Percentiles rank a stretch among this genome's conserved stretches.
Evolutionary conservation across 176 grass and related monocot species (phyloP).

Genomic region (Elaeis guineensis): DNA sequence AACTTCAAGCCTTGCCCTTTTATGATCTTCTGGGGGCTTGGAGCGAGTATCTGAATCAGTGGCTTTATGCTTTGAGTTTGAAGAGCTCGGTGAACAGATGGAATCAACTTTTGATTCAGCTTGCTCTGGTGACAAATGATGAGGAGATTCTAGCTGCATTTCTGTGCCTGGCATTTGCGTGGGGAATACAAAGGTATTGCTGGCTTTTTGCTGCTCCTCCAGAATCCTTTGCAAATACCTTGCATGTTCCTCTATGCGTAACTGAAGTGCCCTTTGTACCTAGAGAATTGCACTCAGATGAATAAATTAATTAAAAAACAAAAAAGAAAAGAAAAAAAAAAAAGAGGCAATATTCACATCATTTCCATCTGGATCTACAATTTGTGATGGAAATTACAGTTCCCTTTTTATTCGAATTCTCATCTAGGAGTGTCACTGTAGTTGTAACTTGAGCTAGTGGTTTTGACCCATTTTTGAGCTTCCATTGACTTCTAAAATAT

Average conservation of each 20-base stretch:
- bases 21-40: constrained; percentile 22
- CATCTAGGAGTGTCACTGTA: too few relatives aligned
- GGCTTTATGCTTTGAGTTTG: constrained; percentile 16
- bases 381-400: too few relatives aligned
- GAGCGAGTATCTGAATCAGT: constrained; percentile 15
- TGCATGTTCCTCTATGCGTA: constrained; percentile 75
- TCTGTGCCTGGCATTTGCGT: constrained; percentile 11
- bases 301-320: too few relatives aligned
- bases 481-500: too few relatives aligned
- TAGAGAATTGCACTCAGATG: not conserved
- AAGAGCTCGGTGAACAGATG: constrained; percentile 1
- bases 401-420: too few relatives aligned
- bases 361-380: too few relatives aligned
- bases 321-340: too few relatives aligned
- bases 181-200: constrained; percentile 16
- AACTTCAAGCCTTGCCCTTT: constrained; percentile 32
- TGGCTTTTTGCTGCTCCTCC: constrained; percentile 58
- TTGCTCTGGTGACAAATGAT: not conserved
- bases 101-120: constrained; percentile 4
- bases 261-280: constrained; percentile 69
- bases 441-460: too few relatives aligned
- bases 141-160: constrained; percentile 12
- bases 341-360: too few relatives aligned
- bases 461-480: too few relatives aligned
- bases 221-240: constrained; percentile 79